Base-by-base conservation (phyloP, 1,139 yeast genomes). In the Candida dubliniensis region DNA sequence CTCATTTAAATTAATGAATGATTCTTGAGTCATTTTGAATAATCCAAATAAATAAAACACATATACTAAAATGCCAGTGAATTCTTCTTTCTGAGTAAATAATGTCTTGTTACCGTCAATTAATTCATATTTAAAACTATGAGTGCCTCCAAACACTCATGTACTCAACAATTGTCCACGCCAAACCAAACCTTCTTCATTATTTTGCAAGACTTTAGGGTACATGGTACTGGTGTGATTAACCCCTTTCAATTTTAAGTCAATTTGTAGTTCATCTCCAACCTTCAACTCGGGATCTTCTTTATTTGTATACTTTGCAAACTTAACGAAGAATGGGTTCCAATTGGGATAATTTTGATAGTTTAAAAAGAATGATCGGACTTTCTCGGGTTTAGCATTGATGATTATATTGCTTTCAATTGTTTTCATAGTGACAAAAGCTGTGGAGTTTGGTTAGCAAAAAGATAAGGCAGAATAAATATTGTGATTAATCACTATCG, bases 241-340 rank as follows among this genome's bases (percentile, higher is more conserved):
- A 30, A 35, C 36, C 18, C 54, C 49, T 34, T 47, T 47, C 14
- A 55, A 45, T 41, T 48, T 47, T 30, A 51, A 36, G 25, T 52
- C 57, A 30, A 54, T 48, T 42, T 49, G 47, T 40, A 54, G 44
- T 40, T 49, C 47, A 38, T 50, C 49, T 1, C 52, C 53, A 8
- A 44, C 47, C 10, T 45, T 39, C 24, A 47, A 35, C 3, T 44
- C 41, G 6, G 34, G 40, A 12, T 34, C 43, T 12, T 30, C 4
- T 14, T 38, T 42, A 41, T 49, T 43, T n/a, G 52, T 47, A 18
- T 44, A 46, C 31, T 49, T 50, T 33, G 43, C 44, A 12, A 54
- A 43, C n/a, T 42, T 43, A 4, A 41, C 42, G 35, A 55, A 42
- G 24, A 55, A 47, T 12, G 58, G 58, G 37, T 55, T 52, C 57